Evolutionary conservation across 805 yeast genomes (phyloP).

Genomic region (Lipomyces spencermartinsiae): DNA sequence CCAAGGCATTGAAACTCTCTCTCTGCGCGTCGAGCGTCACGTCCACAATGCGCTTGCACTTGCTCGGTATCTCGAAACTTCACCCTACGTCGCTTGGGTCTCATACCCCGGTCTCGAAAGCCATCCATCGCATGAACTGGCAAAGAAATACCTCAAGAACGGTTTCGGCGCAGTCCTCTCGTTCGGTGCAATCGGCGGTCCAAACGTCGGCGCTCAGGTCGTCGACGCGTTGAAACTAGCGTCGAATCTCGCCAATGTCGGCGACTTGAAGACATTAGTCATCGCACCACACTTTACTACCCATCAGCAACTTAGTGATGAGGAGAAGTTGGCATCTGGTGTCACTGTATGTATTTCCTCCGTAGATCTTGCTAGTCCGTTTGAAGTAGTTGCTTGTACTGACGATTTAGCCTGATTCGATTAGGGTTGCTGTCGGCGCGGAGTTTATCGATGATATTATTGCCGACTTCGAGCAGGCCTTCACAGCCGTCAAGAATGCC

Average conservation of each 20-base stretch:
- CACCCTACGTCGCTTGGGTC: conserved; percentile 84
- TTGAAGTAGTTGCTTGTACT: neutral
- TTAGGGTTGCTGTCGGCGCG: conserved; percentile 89
- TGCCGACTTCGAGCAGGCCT: conserved; percentile 86
- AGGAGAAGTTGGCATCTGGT: conserved; percentile 82
- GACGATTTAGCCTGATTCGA: conserved; percentile 63
- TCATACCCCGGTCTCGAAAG: conserved; percentile 88
- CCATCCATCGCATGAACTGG: conserved; percentile 77
- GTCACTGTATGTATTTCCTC: conserved; percentile 56
- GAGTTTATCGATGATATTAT: conserved; percentile 84
- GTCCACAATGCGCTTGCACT: conserved; percentile 79
- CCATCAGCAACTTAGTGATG: conserved; percentile 86
- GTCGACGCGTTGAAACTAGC: conserved; percentile 86
- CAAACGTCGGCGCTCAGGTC: conserved; percentile 75
- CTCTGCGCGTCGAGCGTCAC: conserved; percentile 93
- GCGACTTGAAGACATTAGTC: conserved; percentile 93
- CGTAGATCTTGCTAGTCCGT: neutral
- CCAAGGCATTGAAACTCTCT: conserved; percentile 93
- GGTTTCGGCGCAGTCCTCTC: conserved; percentile 90
- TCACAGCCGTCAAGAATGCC: conserved; percentile 57
- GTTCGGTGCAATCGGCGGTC: conserved; percentile 77
- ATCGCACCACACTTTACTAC: conserved; percentile 97
- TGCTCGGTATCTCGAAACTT: conserved; percentile 75
- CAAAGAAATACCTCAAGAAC: conserved; percentile 78
- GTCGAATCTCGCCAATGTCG: conserved; percentile 94